Conservation (phyloP, 768 basidiomycete genomes). For the Cystofilobasidium bisporidii region DNA sequence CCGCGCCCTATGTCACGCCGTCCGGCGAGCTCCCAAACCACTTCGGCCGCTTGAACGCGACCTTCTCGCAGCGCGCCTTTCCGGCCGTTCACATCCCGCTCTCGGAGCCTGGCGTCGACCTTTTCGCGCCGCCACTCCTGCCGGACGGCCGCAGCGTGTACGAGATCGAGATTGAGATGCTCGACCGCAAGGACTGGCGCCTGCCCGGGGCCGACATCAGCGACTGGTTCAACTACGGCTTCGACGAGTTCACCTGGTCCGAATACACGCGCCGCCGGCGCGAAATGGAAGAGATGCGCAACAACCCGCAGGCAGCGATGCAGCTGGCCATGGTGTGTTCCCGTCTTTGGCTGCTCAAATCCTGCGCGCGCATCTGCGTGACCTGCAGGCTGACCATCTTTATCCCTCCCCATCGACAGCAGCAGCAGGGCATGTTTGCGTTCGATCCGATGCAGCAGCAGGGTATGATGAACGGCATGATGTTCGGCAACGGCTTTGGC, state of each 20-base stretch:
- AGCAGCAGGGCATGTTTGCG: constrained; percentile 4
- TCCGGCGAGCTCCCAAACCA: constrained; percentile 1
- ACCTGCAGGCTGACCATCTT: no score
- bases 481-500: constrained; percentile 1
- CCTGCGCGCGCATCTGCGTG: no score
- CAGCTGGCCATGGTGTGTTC: constrained; percentile 18
- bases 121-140: constrained; percentile 13
- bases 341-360: neutral
- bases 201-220: constrained; percentile 81
- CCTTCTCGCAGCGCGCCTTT: constrained; percentile 8
- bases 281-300: constrained; percentile 35
- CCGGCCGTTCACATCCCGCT: constrained; percentile 11
- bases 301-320: neutral
- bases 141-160: constrained; percentile 47
- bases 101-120: constrained; percentile 17
- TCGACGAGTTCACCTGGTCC: constrained; percentile 94
- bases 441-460: constrained; percentile 9
- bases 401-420: neutral
- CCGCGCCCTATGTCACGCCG: neutral
- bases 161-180: constrained; percentile 66
- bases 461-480: constrained; percentile 7
- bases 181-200: constrained; percentile 82
- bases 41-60: constrained; percentile 5
- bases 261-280: constrained; percentile 50
- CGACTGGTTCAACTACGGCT: constrained; percentile 99